phyloP scores from a whole-genome alignment of 2,329 filamentous ascomycete genomes.

The Phyllachora maydis region DNA sequence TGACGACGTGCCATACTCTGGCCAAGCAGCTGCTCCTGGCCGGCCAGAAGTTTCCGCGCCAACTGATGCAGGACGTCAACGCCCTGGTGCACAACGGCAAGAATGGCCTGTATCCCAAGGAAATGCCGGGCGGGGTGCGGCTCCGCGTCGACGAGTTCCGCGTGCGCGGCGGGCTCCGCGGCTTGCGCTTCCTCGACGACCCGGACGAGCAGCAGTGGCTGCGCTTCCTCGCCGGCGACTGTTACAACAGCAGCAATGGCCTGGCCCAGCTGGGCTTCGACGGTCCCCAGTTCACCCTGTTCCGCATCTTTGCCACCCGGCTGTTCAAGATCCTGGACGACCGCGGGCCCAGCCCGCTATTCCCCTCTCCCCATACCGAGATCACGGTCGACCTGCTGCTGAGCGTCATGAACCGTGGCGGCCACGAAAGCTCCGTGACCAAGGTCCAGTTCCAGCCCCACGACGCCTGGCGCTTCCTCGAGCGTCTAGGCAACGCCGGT shows the following conservation, averaged over 20 bases:
- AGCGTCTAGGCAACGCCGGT: slow-evolving; percentile 9
- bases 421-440: slow-evolving; percentile 5
- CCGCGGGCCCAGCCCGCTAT: slow-evolving; percentile 7
- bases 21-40: slow-evolving; percentile 8
- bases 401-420: slow-evolving; percentile 8
- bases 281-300: slow-evolving; percentile 8
- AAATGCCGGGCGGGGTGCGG: slow-evolving; percentile 3
- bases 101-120: slow-evolving; percentile 2
- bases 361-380: slow-evolving; percentile 4
- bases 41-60: slow-evolving; percentile 7
- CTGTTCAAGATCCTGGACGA: slow-evolving; percentile 13
- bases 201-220: slow-evolving; percentile 14
- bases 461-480: slow-evolving; percentile 11
- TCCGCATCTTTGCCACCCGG: slow-evolving; percentile 11
- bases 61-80: slow-evolving; percentile 8
- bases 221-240: slow-evolving; percentile 9
- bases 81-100: slow-evolving; percentile 1
- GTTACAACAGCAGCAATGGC: slow-evolving; percentile 7
- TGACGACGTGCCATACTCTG: slow-evolving; percentile 8
- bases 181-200: slow-evolving; percentile 5
- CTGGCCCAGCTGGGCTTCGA: slow-evolving; percentile 3
- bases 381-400: slow-evolving; percentile 10
- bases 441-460: slow-evolving; percentile 9
- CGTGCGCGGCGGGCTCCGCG: background rate
- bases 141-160: slow-evolving; percentile 4